phyloP scores from a whole-genome alignment of 345 rosid genomes.

The Syzygium aqueum region DNA sequence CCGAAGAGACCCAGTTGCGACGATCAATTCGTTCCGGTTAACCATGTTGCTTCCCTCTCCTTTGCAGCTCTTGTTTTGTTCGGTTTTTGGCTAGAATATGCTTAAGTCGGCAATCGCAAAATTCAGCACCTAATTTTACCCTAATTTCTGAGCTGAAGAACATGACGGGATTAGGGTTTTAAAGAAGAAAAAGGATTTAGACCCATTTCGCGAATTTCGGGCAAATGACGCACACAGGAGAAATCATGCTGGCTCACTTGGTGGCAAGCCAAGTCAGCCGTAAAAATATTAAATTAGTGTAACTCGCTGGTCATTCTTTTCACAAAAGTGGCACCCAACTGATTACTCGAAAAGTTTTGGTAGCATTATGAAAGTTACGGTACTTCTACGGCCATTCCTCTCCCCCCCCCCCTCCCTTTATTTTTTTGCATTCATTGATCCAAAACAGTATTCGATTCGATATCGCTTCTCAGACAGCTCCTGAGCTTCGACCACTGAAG shows the following conservation, averaged over 20 bases:
- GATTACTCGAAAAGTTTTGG: not conserved
- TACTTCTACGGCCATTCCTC: not conserved
- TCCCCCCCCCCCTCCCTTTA: no score
- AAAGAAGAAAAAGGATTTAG: not conserved
- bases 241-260: not conserved
- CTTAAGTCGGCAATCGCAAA: not conserved
- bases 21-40: not conserved
- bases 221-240: not conserved
- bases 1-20: not conserved
- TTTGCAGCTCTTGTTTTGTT: not conserved
- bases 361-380: fast-evolving
- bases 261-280: fast-evolving
- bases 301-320: not conserved
- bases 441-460: not conserved
- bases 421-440: not conserved
- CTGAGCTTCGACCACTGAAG: not conserved
- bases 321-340: not conserved
- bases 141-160: not conserved
- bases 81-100: not conserved
- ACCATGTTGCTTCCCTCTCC: not conserved
- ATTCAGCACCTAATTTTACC: not conserved
- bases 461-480: not conserved
- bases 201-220: not conserved
- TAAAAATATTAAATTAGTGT: not conserved
- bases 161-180: not conserved